A percentile compares a stretch with the other conserved stretches of the same genome.
phyloP scores from a whole-genome alignment of 208 protist genomes.

The Trichomonas gallinae region DNA sequence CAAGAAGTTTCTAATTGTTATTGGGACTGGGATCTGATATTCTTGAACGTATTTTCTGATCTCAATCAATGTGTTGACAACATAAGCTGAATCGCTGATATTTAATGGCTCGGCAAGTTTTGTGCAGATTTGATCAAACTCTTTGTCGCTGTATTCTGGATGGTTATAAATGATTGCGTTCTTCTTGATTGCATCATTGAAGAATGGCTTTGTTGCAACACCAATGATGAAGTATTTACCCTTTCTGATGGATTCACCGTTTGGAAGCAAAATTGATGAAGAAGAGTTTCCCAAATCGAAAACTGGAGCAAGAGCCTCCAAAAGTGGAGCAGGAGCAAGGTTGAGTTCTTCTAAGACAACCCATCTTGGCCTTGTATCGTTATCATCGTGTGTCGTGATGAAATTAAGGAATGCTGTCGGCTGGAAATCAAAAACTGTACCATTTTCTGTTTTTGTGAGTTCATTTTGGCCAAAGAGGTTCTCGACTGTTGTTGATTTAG shows the following conservation, averaged over 20 bases:
- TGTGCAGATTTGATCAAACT: background rate
- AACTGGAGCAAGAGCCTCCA: background rate
- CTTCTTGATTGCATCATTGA: background rate
- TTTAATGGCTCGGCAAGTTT: background rate
- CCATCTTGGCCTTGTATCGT: background rate
- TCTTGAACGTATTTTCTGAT: background rate
- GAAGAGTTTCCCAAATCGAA: background rate
- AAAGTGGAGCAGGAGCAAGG: background rate
- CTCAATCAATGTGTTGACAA: background rate
- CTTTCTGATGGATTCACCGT: background rate
- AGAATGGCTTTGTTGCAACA: background rate
- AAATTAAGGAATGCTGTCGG: background rate
- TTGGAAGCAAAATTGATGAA: background rate
- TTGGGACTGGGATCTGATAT: background rate
- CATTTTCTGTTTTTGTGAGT: background rate
- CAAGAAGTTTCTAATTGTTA: background rate
- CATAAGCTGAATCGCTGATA: background rate
- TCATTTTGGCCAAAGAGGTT: background rate
- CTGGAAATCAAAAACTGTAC: background rate
- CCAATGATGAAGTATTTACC: background rate
- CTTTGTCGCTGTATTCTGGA: background rate
- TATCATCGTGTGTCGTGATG: background rate
- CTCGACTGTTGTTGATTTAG: background rate
- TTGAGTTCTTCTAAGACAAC: background rate
- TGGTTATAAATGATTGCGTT: background rate